Evolutionary conservation across 2,329 filamentous ascomycete genomes (phyloP), one percentile per base, ranked within the genome.

Genomic region (Colletotrichum sojae): DNA sequence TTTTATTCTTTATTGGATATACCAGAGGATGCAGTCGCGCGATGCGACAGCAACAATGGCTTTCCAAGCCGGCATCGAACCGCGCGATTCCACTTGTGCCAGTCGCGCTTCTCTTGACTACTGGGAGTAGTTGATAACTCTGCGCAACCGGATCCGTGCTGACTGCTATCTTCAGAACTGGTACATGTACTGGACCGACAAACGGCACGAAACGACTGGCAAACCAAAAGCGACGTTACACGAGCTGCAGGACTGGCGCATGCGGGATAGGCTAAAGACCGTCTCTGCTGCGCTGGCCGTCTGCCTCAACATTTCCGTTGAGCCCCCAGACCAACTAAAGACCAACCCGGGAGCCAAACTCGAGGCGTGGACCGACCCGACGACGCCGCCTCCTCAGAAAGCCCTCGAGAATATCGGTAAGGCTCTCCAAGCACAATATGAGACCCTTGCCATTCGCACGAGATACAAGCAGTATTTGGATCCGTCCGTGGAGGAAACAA

Each of bases 111-210:
- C 49, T n/a, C 39, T 69, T 55, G 15, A n/a, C 48, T 9, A 51
- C 20, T 58, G 57, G 55, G 48, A 39, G 25, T 58, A n/a, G 31
- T n/a, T 70, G 36, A 18, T 59, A 48, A 64, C 46, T 22, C 39
- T 18, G 40, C 49, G 49, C 62, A 58, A 22, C 6, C 4, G 39
- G 59, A 68, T 27, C 48, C 31, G 15, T 69, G 69, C 74, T 73
- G 57, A 71, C 67, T 65, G n/a, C 36, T 63, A 25, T 25, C 39
- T 70, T 63, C 80, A 97, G 92, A 97, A 94, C 73, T 99, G 97
- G 90, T 98, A 97, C 84, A 98, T 98, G 95, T 99, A 99, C 82
- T 99, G 93, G 81, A 98, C 95, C 72, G 96, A 99, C 81, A 98
- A 98, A 81, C 92, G 95, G 61, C 96, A 99, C 81, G 96, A 98